Conservation (phyloP, 2,329 filamentous ascomycete genomes). For the Plenodomus biglobosus region DNA sequence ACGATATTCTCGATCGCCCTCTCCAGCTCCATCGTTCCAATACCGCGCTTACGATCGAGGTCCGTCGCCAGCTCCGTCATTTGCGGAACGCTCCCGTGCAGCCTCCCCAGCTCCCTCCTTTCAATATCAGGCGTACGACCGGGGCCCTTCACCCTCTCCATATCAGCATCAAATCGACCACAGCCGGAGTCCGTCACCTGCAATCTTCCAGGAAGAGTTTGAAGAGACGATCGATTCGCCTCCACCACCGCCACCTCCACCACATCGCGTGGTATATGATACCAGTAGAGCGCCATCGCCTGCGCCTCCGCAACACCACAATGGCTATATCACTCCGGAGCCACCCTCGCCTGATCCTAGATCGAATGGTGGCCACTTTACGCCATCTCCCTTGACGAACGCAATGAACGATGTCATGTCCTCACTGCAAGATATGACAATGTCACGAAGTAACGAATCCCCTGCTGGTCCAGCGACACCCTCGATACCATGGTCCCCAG, state of each 20-base stretch:
- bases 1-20: slow-evolving; percentile 35
- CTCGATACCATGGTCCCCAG: slow-evolving; percentile 83
- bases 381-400: slow-evolving; percentile 86
- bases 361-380: slow-evolving; percentile 51
- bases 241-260: slow-evolving; percentile 77
- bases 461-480: slow-evolving; percentile 59
- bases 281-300: slow-evolving; percentile 44
- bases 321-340: slow-evolving; percentile 59
- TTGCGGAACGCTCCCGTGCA: slow-evolving; percentile 29
- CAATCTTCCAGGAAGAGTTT: slow-evolving; percentile 30
- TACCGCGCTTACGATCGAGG: slow-evolving; percentile 27
- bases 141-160: slow-evolving; percentile 47
- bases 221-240: slow-evolving; percentile 56
- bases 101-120: slow-evolving; percentile 24
- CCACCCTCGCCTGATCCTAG: slow-evolving; percentile 64
- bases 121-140: slow-evolving; percentile 42
- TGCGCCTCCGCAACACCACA: slow-evolving; percentile 39
- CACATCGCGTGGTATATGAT: slow-evolving; percentile 64
- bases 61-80: slow-evolving; percentile 36
- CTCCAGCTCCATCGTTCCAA: slow-evolving; percentile 32
- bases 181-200: slow-evolving; percentile 33
- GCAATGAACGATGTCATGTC: slow-evolving; percentile 99
- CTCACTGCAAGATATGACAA: slow-evolving; percentile 82
- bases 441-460: slow-evolving; percentile 55
- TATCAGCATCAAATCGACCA: slow-evolving; percentile 29